Conservation (phyloP, 2,329 filamentous ascomycete genomes). For the Zarea fungicola region DNA sequence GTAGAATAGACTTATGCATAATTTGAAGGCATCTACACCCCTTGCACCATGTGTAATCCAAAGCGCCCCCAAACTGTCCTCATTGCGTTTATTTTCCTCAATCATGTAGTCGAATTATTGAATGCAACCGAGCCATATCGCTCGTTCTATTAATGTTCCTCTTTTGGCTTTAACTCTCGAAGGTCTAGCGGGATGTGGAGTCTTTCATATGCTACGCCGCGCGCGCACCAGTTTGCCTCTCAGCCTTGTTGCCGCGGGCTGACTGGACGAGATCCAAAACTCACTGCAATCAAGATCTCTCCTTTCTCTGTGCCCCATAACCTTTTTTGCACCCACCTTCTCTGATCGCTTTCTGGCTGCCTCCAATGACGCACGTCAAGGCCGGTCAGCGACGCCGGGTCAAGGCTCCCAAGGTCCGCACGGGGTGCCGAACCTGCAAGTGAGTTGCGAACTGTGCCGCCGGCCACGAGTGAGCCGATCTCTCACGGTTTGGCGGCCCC, state of each 20-base stretch:
- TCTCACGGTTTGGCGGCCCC: no score
- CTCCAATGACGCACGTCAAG: slow-evolving; percentile 14
- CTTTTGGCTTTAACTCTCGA: no score
- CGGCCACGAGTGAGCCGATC: no score
- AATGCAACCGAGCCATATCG: no score
- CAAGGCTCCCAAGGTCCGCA: slow-evolving; percentile 14
- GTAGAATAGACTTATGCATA: no score
- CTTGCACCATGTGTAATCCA: no score
- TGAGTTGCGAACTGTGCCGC: neutral
- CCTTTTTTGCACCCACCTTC: neutral
- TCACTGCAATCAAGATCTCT: neutral
- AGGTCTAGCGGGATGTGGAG: neutral
- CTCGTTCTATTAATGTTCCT: no score
- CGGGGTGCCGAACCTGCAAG: slow-evolving; percentile 14
- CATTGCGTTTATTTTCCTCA: no score
- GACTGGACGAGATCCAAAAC: neutral
- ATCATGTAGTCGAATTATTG: no score
- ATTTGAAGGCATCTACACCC: no score
- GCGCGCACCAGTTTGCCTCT: neutral
- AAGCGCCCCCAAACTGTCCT: no score
- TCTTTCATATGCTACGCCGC: neutral
- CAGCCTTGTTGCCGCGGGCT: neutral
- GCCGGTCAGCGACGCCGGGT: slow-evolving; percentile 14
- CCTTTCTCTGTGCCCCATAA: neutral
- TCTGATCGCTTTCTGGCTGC: slow-evolving; percentile 2